Evolutionary conservation across 108 stramenopile species (phyloP), one percentile per base, ranked within the genome.

Genomic region (Skeletonema grethae): DNA sequence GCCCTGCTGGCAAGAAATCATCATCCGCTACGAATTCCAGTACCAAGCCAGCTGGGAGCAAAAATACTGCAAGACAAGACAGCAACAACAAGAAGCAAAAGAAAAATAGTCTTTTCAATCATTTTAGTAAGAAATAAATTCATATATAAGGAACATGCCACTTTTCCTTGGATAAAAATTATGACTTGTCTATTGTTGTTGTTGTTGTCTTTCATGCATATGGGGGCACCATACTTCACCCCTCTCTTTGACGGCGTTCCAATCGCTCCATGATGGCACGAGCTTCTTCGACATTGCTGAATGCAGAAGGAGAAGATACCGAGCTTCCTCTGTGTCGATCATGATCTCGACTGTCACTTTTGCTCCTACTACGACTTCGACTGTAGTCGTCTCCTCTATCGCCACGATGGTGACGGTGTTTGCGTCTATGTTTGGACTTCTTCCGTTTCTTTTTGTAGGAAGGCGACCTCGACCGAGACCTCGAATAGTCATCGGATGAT

Each of bases 251-350:
- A 48, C 61, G 59, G 8, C 70, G 70, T 29, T 82, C 80, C 8
- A 82, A 38, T 28, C 63, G 29, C 29, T 69, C 75, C 53, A 76
- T 72, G 6, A 76, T 64, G 30, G 69, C 74, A 32, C 62, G 61
- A 4, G 80, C 84, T 28, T 84, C 84, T 29, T 81, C 80, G 32
- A 77, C 67, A 56, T 31, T 76, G 16, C 50, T 48, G 60, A 82
- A 82, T 7, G 60, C 65, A n/a, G 62, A 55, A 16, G 67, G 25
- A 10, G 13, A 5, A 4, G 13, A 57, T 62, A 32, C 5, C 48
- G 61, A 35, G 31, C 61, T 2, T 30, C 30, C 8, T 64, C n/a
- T 4, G 11, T 57, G 35, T 3, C 72, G 64, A 28, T 32, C 29
- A 0, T 20, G 8, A 55, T n/a, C 25, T 24, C 69, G 34, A 45